phyloP scores from a whole-genome alignment of 805 yeast species.

The Yarrowia sp. region DNA sequence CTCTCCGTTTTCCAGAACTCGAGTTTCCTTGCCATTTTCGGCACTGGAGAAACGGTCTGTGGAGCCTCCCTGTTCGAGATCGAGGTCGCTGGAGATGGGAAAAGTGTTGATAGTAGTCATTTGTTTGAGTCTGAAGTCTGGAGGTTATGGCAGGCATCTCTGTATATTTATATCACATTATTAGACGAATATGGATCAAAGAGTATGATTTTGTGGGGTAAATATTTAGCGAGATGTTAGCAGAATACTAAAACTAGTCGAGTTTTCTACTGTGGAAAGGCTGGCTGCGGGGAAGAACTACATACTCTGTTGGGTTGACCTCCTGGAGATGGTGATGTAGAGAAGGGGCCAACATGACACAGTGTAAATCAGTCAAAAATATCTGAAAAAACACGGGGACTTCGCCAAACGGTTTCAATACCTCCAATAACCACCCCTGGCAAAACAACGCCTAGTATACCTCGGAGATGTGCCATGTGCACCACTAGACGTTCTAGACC shows the following conservation, averaged over 20 bases:
- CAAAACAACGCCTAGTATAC: background rate
- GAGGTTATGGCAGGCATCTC: background rate
- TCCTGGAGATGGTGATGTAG: background rate
- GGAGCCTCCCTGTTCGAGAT: background rate
- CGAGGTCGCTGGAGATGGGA: background rate
- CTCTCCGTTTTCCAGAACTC: slow-evolving; percentile 49
- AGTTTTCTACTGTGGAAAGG: background rate
- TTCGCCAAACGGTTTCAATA: background rate
- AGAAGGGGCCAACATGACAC: background rate
- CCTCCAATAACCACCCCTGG: background rate
- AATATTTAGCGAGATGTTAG: background rate
- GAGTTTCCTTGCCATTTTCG: background rate
- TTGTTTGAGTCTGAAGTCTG: background rate
- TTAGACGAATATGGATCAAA: too few relatives aligned
- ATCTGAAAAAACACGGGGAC: background rate
- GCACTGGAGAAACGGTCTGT: background rate
- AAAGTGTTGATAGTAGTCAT: background rate
- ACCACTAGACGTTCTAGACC: background rate
- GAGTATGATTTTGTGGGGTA: slow-evolving; percentile 6
- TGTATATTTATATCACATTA: background rate
- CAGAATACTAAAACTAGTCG: background rate
- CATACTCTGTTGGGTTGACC: background rate
- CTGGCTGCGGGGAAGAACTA: too few relatives aligned
- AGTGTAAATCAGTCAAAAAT: background rate
- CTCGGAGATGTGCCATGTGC: background rate